Evolutionary conservation across 2,329 filamentous ascomycete genomes (phyloP).

Genomic region (Paraconiothyrium sp.): DNA sequence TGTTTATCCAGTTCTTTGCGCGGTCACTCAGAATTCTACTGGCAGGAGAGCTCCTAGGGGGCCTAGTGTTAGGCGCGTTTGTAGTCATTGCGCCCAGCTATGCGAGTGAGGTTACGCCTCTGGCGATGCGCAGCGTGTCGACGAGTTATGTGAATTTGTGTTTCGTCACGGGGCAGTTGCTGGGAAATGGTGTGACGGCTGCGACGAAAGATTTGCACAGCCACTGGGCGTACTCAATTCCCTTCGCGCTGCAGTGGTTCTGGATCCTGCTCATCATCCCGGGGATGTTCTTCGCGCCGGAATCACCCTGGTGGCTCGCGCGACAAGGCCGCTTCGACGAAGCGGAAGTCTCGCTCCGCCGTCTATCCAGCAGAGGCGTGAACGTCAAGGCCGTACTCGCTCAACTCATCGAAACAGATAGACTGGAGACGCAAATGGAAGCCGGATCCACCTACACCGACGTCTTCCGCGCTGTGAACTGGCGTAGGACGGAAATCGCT

Average conservation of each 20-base stretch:
- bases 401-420: constrained; percentile 89
- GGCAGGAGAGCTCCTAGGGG: constrained; percentile 68
- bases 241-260: constrained; percentile 76
- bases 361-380: constrained; percentile 64
- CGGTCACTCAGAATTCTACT: constrained; percentile 64
- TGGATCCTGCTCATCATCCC: constrained; percentile 72
- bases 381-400: constrained; percentile 68
- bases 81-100: constrained; percentile 68
- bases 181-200: constrained; percentile 56
- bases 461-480: constrained; percentile 80
- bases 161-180: constrained; percentile 69
- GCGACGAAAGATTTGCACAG: constrained; percentile 49
- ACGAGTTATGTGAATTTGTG: constrained; percentile 70
- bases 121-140: constrained; percentile 65
- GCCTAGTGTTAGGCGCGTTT: constrained; percentile 68
- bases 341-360: constrained; percentile 71
- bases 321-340: constrained; percentile 69
- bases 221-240: constrained; percentile 71
- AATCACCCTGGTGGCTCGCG: constrained; percentile 79
- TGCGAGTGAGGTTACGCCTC: constrained; percentile 71
- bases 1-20: constrained; percentile 72
- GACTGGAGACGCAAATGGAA: constrained; percentile 67
- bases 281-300: constrained; percentile 72
- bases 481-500: constrained; percentile 76
- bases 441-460: constrained; percentile 77